These are phyloP conservation scores for Orbilia brochopaga DNA, from an alignment of 2,329 filamentous ascomycete species.

Conservation along the genomic window DNA sequence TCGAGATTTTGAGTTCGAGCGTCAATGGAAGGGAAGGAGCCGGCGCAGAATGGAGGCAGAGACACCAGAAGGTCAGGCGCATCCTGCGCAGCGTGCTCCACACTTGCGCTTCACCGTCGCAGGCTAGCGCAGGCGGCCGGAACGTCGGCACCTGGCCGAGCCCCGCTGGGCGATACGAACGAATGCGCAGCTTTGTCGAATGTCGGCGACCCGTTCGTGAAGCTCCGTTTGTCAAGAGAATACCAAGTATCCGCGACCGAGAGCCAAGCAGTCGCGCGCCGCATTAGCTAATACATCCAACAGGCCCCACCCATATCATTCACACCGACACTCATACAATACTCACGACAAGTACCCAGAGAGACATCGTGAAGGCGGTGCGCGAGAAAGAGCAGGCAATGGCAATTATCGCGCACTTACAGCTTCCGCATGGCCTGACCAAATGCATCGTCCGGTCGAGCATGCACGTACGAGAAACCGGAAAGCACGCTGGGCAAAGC, in stretches of 20 bases:
- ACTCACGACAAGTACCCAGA: background rate
- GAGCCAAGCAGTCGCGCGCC: background rate
- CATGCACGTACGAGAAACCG: background rate
- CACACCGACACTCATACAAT: too few species aligned
- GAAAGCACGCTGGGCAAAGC: background rate
- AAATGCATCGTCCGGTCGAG: background rate
- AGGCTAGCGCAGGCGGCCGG: background rate
- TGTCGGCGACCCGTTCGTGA: too few species aligned
- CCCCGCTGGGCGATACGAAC: background rate
- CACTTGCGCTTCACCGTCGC: background rate
- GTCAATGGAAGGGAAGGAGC: too few species aligned
- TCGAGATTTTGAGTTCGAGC: too few species aligned
- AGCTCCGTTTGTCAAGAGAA: too few species aligned
- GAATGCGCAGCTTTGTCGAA: background rate
- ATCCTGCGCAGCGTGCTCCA: background rate
- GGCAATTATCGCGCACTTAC: constrained; percentile 4
- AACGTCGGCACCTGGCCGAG: constrained; percentile 2
- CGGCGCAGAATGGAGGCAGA: too few species aligned
- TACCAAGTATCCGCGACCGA: too few species aligned
- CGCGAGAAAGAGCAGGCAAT: background rate
- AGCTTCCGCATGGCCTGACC: background rate
- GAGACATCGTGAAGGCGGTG: background rate
- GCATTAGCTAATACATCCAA: background rate
- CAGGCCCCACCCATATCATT: too few species aligned
- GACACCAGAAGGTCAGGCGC: background rate